These are phyloP conservation scores for Cutaneotrichosporon cutaneum DNA, from an alignment of 1,284 basidiomycete genomes.

Conservation along the genomic window DNA sequence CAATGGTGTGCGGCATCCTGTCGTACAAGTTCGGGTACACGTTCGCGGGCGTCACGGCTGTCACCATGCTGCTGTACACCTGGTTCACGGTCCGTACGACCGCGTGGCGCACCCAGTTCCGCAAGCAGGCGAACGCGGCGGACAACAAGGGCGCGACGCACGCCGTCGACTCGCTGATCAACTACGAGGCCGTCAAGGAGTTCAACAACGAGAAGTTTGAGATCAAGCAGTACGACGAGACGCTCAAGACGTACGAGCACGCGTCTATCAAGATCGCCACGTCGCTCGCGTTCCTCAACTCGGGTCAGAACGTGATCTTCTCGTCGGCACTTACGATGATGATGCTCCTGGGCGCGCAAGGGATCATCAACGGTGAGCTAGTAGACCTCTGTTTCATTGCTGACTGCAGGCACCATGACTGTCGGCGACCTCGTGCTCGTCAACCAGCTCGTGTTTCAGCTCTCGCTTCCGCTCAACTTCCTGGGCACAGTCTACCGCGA, in stretches of 20 bases:
- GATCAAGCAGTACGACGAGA: slow-evolving; percentile 85
- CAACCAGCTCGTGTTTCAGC: slow-evolving; percentile 98
- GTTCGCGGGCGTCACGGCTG: slow-evolving; percentile 85
- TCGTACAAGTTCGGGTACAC: slow-evolving; percentile 97
- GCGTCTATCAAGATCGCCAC: slow-evolving; percentile 94
- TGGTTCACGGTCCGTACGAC: slow-evolving; percentile 98
- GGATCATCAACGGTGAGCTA: slow-evolving; percentile 74
- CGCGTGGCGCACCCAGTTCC: slow-evolving; percentile 91
- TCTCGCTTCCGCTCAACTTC: slow-evolving; percentile 94
- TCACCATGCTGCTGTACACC: slow-evolving; percentile 85
- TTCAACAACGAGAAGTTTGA: slow-evolving; percentile 97
- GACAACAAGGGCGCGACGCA: slow-evolving; percentile 94
- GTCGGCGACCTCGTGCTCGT: slow-evolving; percentile 98
- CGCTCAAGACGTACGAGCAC: slow-evolving; percentile 83
- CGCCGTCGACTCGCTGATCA: slow-evolving; percentile 92
- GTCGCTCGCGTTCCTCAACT: slow-evolving; percentile 87
- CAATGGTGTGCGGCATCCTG: slow-evolving; percentile 96
- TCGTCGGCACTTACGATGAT: slow-evolving; percentile 86
- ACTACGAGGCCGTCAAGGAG: slow-evolving; percentile 98
- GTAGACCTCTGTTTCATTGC: not conserved
- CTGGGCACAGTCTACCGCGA: slow-evolving; percentile 96
- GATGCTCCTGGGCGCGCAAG: slow-evolving; percentile 96
- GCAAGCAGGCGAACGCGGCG: slow-evolving; percentile 90
- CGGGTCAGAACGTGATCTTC: slow-evolving; percentile 95
- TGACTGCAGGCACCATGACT: slow-evolving; percentile 81